Evolutionary conservation across 768 basidiomycete species (phyloP), one percentile per base, ranked within the genome.

Genomic region (Mycena alexandri): DNA sequence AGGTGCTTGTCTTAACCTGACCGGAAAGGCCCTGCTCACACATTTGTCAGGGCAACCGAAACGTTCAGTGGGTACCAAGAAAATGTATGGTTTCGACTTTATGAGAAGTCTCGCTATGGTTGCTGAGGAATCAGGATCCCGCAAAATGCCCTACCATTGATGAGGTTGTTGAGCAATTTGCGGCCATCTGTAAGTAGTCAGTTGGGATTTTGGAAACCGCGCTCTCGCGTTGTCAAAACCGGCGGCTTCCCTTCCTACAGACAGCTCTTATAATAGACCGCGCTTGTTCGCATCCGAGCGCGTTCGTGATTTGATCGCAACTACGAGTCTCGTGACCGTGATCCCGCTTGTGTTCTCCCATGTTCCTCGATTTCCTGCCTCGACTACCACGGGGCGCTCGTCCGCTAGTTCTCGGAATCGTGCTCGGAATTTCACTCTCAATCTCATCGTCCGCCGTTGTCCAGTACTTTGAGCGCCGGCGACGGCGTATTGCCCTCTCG

Each of bases 401-500:
- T 62, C 66, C 70, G 36, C 63, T 71, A 10, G 22, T 57, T 22
- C 59, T 71, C 47, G 91, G 91, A 61, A 75, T 95, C 34, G 58
- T 95, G 42, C 74, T 95, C 17, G 96, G 95, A 0, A 84, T 95
- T 67, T 90, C 91, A 0, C 79, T 96, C 46, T 93, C 94, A 0
- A 65, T 92, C 5, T 90, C 93, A 0, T 87, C 89, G 7, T 89
- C 90, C 1, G 89, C 92, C 2, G 70, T 93, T 24, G 83, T 86
- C 3, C 77, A 84, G 8, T 88, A 87, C 65, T 83, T 84, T 61
- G 84, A 86, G 65, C 72, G 80, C 48, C 85, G 87, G 42, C 86
- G 82, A 74, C 81, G 84, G 53, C 82, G 84, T n/a, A 72, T 78
- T 68, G 58, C 76, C 63, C 65, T 65, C 25, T 47, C 79, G 57